A percentile compares a stretch with the other conserved stretches of the same genome.
These are phyloP conservation scores for Plenodomus tracheiphilus DNA, from an alignment of 2,329 filamentous ascomycete genomes.

Conservation along the genomic window DNA sequence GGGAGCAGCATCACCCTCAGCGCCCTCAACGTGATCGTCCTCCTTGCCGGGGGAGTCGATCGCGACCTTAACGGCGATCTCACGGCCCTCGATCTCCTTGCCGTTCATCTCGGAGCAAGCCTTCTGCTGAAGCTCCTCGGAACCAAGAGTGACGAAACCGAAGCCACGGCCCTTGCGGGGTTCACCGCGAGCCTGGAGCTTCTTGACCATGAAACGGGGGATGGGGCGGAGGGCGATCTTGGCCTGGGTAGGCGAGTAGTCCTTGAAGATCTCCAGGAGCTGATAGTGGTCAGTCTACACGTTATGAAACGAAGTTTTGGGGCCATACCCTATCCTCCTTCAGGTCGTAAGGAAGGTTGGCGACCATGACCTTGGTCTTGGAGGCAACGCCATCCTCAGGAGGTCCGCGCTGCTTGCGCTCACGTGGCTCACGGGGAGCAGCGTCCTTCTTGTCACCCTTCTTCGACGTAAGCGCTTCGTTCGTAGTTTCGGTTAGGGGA, in stretches of 20 bases:
- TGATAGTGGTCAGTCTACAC: conserved; percentile 43
- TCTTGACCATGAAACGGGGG: conserved; percentile 99
- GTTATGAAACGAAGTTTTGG: not conserved
- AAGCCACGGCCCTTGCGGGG: conserved; percentile 99
- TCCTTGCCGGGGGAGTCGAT: conserved; percentile 99
- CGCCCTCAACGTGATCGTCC: conserved; percentile 67
- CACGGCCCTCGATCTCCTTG: conserved; percentile 97
- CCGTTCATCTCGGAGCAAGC: conserved; percentile 98
- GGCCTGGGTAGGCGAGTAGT: conserved; percentile 88
- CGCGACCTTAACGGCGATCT: conserved; percentile 99
- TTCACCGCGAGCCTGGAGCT: conserved; percentile 97
- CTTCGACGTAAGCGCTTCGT: conserved; percentile 59
- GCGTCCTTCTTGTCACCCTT: conserved; percentile 54
- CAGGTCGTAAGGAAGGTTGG: conserved; percentile 97
- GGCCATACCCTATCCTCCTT: conserved; percentile 87
- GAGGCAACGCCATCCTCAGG: conserved; percentile 96
- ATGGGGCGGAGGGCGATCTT: conserved; percentile 99
- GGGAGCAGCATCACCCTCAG: conserved; percentile 46
- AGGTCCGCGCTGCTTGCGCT: conserved; percentile 84
- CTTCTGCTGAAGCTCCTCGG: conserved; percentile 96
- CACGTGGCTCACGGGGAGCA: conserved; percentile 47
- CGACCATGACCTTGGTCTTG: conserved; percentile 99
- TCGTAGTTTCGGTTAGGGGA: conserved; percentile 56
- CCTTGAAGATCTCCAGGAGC: conserved; percentile 96
- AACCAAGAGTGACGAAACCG: conserved; percentile 94